Evolutionary conservation across 139 green algal species (phyloP), one percentile per base, ranked within the genome.

Genomic region (Mesostigma viride): DNA sequence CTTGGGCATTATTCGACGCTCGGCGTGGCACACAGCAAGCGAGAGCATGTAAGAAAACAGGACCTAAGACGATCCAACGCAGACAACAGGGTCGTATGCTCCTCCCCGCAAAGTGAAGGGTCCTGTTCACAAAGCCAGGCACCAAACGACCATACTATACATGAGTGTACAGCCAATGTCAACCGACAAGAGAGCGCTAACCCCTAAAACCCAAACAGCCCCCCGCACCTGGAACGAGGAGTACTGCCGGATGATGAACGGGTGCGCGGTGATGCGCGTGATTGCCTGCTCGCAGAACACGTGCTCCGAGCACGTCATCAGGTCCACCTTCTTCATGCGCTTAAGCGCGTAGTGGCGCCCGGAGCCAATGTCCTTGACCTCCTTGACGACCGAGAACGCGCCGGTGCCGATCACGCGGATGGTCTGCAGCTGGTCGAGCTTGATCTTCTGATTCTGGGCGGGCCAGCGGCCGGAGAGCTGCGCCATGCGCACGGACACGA

Each of bases 251-350:
- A 97, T 91, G 77, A 90, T 93, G 81, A 95, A 95, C 31, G 87
- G 88, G 79, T 97, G 90, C 6, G 86, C 84, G 22, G 88, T 84
- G 82, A 94, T 95, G 53, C 86, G 83, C 0, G 90, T 94, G 81
- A 97, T 94, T 63, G 82, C 75, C 79, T 95, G 90, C 80, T 97
- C 91, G 70, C 87, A 95, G 66, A 89, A 95, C 0, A 97, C 85
- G 75, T 97, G 91, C 78, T 95, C 62, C 3, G 88, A 85, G 81
- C 89, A 95, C 74, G 92, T 84, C 66, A 90, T 84, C 28, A 95
- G 88, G 1, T 80, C 84, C 3, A 74, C 79, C 83, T 96, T 97
- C 64, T 80, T 80, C 85, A 97, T 95, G 53, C 87, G 82, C 80
- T 97, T 97, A 3, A 97, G 69, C 5, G 91, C 91, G 68, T 91